Base-by-base conservation (phyloP, 1,139 yeast species). In the Dujonia santamariae region DNA sequence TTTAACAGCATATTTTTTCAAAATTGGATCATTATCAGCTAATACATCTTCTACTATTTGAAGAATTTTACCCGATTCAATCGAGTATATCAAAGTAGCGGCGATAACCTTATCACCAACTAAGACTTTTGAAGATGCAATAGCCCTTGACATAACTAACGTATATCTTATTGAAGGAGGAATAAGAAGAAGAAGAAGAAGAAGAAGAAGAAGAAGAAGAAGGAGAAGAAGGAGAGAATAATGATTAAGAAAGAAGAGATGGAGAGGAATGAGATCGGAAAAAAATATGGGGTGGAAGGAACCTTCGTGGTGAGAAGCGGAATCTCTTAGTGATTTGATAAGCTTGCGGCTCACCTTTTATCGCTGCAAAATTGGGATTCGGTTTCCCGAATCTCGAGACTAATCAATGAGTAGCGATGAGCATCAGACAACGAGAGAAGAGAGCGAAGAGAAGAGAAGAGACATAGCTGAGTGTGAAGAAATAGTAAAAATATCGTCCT, bases 31-130 rank as follows among this genome's bases (percentile, higher is more conserved):
- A 12, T 59, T 46, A 0, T 50, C 45, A 3, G 52, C 45, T 7
- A 76, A 44, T 1, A 76, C 55, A 2, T 51, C 46, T 12, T 48
- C 44, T 16, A 63, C 56, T 14, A 85, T 67, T 30, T 72, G 67
- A 17, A 81, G 56, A 32, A 86, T 80, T 46, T 74, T 80, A 0
- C 96, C 96, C 2, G 85, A 63, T 23, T 67, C 72, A 2, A 64
- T 44, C 2, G 86, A 78, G 53, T 69, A 85, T 26, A 83, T 66
- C 19, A 86, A 61, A 4, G 95, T 84, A 20, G 94, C 95, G 1
- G 85, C 77, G 2, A 50, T 54, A 2, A 81, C 49, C 32, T 54
- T 42, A 25, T 68, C 76, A 28, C 67, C 72, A 8, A 84, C 42
- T 20, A 85, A 74, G 7, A 84, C 94, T n/a, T 67, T 64, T 11